Base-by-base conservation (phyloP, 805 yeast species). In the Hanseniaspora jakobsenii region DNA sequence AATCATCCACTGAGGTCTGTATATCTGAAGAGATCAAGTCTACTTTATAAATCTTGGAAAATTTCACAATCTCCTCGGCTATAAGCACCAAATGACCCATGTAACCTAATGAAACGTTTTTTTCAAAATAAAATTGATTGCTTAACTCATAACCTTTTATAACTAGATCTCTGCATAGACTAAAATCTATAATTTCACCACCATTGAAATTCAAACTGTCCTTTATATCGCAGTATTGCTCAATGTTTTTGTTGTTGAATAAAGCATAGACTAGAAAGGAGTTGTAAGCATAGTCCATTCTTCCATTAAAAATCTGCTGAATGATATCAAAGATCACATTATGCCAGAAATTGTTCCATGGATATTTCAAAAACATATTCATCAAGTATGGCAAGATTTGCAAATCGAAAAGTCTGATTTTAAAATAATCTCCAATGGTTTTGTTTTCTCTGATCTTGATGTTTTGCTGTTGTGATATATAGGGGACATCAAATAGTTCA, bases 331-430 rank as follows among this genome's bases (percentile, higher is more conserved):
- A 91, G 7, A 91, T 95, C 47, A 91, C 98, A 56, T 89, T 91
- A 62, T 91, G 98, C 67, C 91, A 72, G 57, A 91, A 91, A 58
- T 91, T 91, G 60, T 91, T 91, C 97, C 97, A 91, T 6, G 97
- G 95, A 61, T 78, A 85, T 49, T 71, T 66, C 61, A 87, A 78
- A 56, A 91, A 84, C 70, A 81, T 76, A 22, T 71, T 63, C 21
- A 86, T 63, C n/a, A 87, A 77, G 18, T 75, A 71, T 17, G 74
- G 65, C 26, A 87, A 69, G 48, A 85, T 75, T 28, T 72, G 70
- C 59, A 75, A 77, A 56, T 91, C 95, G 48, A 77, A 73, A 18
- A 91, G 66, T 44, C 83, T 78, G 38, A 85, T 81, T 60, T 91
- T 91, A 56, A 87, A 74, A 51, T 68, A 71, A 59, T 91, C 98